Evolutionary conservation across 2,329 filamentous ascomycete species (phyloP).

Genomic region (Aspergillus brasiliensis): DNA sequence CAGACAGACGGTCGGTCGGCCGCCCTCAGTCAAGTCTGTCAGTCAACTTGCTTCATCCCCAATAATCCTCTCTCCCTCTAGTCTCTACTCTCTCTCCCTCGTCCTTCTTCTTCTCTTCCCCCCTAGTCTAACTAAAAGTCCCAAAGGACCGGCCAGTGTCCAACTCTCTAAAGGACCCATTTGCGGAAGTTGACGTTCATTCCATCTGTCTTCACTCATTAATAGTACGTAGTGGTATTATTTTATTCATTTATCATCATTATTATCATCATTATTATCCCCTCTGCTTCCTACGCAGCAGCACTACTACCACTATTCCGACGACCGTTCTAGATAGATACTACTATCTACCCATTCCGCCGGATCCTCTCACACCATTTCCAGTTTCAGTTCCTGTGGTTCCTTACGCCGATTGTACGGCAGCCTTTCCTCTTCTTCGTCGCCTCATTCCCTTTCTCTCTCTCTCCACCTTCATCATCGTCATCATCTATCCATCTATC

Average conservation of each 20-base stretch:
- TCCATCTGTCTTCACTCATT: conserved; percentile 2
- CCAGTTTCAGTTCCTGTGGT: neutral
- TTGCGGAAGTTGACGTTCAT: conserved; percentile 14
- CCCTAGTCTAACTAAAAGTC: conserved; percentile 6
- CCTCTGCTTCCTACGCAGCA: no score
- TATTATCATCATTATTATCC: neutral
- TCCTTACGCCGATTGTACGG: neutral
- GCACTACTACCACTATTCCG: no score
- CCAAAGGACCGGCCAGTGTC: conserved; percentile 8
- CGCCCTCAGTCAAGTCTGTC: neutral
- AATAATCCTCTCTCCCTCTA: neutral
- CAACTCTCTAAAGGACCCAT: conserved; percentile 8
- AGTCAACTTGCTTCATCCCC: neutral
- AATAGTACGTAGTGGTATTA: neutral
- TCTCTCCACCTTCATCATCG: neutral
- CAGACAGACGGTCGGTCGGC: conserved; percentile 4
- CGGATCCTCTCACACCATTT: neutral
- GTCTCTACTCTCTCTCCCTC: neutral
- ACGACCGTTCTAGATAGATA: no score
- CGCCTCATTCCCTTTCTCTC: neutral
- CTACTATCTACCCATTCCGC: neutral
- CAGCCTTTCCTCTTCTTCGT: neutral
- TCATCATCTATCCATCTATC: neutral
- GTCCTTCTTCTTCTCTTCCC: neutral
- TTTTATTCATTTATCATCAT: neutral